A percentile compares a stretch with the other conserved stretches of the same genome.
Conservation (phyloP, 352 stramenopile genomes). For the Pythium aquatile region DNA sequence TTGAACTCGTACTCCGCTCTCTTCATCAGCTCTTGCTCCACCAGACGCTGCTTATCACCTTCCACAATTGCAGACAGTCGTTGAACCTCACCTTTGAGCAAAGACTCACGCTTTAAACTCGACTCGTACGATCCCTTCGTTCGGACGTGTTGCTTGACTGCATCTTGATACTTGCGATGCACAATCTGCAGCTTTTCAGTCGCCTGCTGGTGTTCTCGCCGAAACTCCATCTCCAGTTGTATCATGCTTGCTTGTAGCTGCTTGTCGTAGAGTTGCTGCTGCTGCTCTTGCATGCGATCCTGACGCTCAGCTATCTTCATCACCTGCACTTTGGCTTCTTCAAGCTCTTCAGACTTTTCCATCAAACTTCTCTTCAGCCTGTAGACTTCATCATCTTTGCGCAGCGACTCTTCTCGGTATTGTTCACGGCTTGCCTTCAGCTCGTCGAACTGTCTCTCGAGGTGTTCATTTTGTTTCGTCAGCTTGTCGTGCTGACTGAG, state of each 20-base stretch:
- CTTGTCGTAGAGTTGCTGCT: constrained; percentile 56
- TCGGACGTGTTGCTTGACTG: constrained; percentile 31
- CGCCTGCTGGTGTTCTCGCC: constrained; percentile 49
- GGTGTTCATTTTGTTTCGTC: constrained; percentile 29
- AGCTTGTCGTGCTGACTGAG: neutral
- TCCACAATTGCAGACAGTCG: constrained; percentile 46
- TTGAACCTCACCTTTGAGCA: constrained; percentile 38
- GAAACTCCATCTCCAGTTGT: constrained; percentile 75
- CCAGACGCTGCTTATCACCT: constrained; percentile 51
- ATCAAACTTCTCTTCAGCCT: constrained; percentile 46
- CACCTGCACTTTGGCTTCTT: constrained; percentile 46
- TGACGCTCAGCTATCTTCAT: constrained; percentile 48
- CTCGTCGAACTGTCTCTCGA: constrained; percentile 49
- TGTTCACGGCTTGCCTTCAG: constrained; percentile 44
- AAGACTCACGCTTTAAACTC: constrained; percentile 48
- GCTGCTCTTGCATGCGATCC: constrained; percentile 53
- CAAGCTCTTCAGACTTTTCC: constrained; percentile 45
- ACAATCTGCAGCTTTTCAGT: constrained; percentile 41
- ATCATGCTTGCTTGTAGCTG: constrained; percentile 53
- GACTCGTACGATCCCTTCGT: constrained; percentile 49
- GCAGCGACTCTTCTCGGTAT: constrained; percentile 37
- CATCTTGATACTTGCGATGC: constrained; percentile 50
- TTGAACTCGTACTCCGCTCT: constrained; percentile 44
- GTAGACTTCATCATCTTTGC: constrained; percentile 61
- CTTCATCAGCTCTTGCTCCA: constrained; percentile 42